Base-by-base conservation (phyloP, 306 rosid genomes). In the Carpinus fangiana region DNA sequence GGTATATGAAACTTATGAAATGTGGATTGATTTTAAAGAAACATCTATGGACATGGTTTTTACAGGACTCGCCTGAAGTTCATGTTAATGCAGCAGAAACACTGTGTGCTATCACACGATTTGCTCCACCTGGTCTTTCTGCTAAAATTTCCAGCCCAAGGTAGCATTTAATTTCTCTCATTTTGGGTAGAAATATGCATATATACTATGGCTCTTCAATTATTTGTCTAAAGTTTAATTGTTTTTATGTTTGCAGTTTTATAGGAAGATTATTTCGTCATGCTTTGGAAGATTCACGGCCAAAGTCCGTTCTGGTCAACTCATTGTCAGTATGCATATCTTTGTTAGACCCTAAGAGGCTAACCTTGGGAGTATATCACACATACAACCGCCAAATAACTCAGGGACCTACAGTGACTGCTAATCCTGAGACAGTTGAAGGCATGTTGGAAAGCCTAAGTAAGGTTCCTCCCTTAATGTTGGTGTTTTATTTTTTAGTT, bases 381-480 rank as follows among this genome's bases (percentile, higher is more conserved):
- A 36, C 89, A 69, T 96, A 89, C 83, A 89, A 86, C 83, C 96
- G 94, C 73, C 99, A 91, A 81, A 80, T 88, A 80, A 74, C 84
- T 65, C 90, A 83, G 76, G 94, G 86, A 34, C 80, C 97, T 41
- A 50, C 86, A 18, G 90, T 82, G 70, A 82, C 90, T 53, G 94
- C 97, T 78, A 93, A 86, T 89, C 90, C 97, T 9, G 96, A 96
- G 82, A 93, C 96, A 70, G 94, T 96, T 75, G 97, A 90, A 81
- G 99, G 99, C 88, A 95, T 95, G 99, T 82, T 95, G 83, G 98
- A 91, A 86, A 91, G 96, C 92, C 79, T 95, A 65, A 93, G 98
- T 95, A 81, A 73, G 74, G 73, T 87, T 45, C 50, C 70, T 79
- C 65, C 36, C 59, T 78, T 79, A 12, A 67, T 50, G 13, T 3